These are phyloP conservation scores for Euphrasia confusa DNA, from an alignment of 257 asterid genomes.

Conservation along the genomic window DNA sequence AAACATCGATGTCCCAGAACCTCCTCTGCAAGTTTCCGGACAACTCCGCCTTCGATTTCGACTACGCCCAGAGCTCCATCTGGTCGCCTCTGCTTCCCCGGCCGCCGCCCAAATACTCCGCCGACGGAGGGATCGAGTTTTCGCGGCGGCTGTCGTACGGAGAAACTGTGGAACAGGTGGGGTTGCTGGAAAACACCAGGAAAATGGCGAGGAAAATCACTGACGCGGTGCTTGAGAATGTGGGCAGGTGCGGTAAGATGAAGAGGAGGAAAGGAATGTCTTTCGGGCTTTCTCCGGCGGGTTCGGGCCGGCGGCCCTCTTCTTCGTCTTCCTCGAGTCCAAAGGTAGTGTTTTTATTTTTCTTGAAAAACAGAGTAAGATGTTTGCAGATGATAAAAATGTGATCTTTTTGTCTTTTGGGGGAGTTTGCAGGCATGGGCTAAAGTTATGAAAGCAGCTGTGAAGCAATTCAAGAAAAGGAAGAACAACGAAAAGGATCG, in stretches of 20 bases:
- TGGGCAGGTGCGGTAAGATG: slow-evolving; percentile 37
- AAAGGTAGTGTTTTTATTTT: slow-evolving; percentile 38
- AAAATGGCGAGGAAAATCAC: slow-evolving; percentile 55
- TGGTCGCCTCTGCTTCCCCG: slow-evolving; percentile 85
- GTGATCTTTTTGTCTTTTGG: not conserved
- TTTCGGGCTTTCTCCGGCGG: slow-evolving; percentile 38
- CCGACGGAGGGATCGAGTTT: slow-evolving; percentile 18
- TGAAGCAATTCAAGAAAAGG: slow-evolving; percentile 69
- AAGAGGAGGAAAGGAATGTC: slow-evolving; percentile 38
- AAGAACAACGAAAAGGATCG: slow-evolving; percentile 29
- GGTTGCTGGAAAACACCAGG: slow-evolving; percentile 40
- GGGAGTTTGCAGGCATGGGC: slow-evolving; percentile 47
- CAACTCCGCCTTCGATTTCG: slow-evolving; percentile 76
- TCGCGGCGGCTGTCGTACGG: slow-evolving; percentile 41
- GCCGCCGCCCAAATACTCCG: slow-evolving; percentile 16
- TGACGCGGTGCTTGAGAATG: slow-evolving; percentile 30
- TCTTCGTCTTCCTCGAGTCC: slow-evolving; percentile 39
- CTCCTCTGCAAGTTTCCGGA: slow-evolving; percentile 81
- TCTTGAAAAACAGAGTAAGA: not conserved
- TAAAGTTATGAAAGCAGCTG: slow-evolving; percentile 64
- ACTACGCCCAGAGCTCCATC: slow-evolving; percentile 85
- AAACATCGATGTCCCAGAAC: slow-evolving; percentile 62
- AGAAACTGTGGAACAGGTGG: slow-evolving; percentile 19
- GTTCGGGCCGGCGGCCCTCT: slow-evolving; percentile 29
- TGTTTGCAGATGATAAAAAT: not conserved